Percentiles rank a stretch among this genome's conserved stretches.
These are phyloP conservation scores for Podospora pseudoanserina DNA, from an alignment of 495 filamentous ascomycete species.

Conservation along the genomic window DNA sequence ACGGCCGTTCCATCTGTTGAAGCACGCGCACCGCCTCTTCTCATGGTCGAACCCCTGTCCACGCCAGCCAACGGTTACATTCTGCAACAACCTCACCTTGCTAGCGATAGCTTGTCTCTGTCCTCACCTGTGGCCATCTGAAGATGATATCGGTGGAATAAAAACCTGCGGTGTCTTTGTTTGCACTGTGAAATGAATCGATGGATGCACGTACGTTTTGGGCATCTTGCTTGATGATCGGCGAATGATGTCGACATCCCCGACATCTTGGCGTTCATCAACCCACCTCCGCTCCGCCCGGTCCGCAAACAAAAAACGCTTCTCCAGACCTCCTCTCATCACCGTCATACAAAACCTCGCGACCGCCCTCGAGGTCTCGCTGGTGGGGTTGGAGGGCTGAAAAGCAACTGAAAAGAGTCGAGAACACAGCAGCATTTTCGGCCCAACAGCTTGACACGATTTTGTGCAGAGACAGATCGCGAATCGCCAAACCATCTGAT, in stretches of 20 bases:
- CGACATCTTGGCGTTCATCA: constrained; percentile 7
- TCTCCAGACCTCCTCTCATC: not conserved
- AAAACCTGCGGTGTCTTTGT: not conserved
- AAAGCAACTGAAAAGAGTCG: not conserved
- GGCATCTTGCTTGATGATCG: constrained; percentile 2
- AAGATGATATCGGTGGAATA: not conserved
- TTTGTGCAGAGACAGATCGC: not conserved
- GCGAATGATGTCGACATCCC: constrained; percentile 10
- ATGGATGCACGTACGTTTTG: not conserved
- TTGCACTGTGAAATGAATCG: not conserved
- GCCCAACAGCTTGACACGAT: not conserved
- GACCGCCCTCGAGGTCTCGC: not conserved
- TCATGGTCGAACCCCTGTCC: not conserved
- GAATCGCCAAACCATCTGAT: not conserved
- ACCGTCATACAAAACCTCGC: not conserved
- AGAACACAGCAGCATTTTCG: not conserved
- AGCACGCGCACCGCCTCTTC: not conserved
- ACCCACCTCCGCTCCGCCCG: constrained; percentile 6
- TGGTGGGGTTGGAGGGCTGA: not conserved
- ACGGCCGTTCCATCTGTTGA: not conserved
- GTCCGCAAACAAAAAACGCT: constrained; percentile 6
- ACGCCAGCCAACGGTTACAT: not conserved
- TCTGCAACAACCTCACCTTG: not conserved
- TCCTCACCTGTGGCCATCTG: not conserved
- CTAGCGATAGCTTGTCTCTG: not conserved